Evolutionary conservation across 805 yeast species (phyloP).

Genomic region (Sungouiella blattae): DNA sequence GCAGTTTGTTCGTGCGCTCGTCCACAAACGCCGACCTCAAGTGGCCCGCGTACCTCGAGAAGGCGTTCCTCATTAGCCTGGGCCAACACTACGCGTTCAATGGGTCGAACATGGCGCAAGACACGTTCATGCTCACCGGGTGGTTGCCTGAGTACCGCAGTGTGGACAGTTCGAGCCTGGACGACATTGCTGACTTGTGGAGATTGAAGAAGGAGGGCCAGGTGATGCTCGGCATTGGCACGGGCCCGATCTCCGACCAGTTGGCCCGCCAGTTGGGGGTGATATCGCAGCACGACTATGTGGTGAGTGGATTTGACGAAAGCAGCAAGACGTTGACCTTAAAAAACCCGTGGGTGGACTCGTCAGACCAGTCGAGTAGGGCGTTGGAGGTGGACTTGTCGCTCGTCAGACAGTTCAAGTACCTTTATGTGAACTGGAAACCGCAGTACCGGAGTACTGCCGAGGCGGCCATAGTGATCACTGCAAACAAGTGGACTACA

Average conservation of each 20-base stretch:
- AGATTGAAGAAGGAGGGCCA: slow-evolving; percentile 26
- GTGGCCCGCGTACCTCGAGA: slow-evolving; percentile 78
- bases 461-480: not conserved
- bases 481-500: slow-evolving; percentile 4
- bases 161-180: slow-evolving; percentile 31
- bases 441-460: slow-evolving; percentile 23
- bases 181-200: slow-evolving; percentile 18
- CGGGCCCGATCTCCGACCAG: slow-evolving; percentile 43
- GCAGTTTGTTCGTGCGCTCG: slow-evolving; percentile 37
- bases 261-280: slow-evolving; percentile 36
- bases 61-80: slow-evolving; percentile 62
- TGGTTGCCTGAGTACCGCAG: slow-evolving; percentile 64
- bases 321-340: slow-evolving; percentile 10
- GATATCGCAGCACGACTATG: slow-evolving; percentile 67
- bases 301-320: slow-evolving; percentile 32
- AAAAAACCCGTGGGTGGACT: slow-evolving; percentile 37
- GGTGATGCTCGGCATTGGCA: slow-evolving; percentile 64
- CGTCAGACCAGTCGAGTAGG: no score
- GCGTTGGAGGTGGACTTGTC: slow-evolving; percentile 14
- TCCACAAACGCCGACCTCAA: slow-evolving; percentile 25
- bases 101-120: slow-evolving; percentile 78
- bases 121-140: slow-evolving; percentile 61
- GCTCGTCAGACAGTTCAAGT: slow-evolving; percentile 34
- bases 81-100: slow-evolving; percentile 55
- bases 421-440: slow-evolving; percentile 70